A percentile compares a stretch with the other conserved stretches of the same genome.
Conservation (phyloP, 495 filamentous ascomycete genomes). For the Cudoniella acicularis region DNA sequence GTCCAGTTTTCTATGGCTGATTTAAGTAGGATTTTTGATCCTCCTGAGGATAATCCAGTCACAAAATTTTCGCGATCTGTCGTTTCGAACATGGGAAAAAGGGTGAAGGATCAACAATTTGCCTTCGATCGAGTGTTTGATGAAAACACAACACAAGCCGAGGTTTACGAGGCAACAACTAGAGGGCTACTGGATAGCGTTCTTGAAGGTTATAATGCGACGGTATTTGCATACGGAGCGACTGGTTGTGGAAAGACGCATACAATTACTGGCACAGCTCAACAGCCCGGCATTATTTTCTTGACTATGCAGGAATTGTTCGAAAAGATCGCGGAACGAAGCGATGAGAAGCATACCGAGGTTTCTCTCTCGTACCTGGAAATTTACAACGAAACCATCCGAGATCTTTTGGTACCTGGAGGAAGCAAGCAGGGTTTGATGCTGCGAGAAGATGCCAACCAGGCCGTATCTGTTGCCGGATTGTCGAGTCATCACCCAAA, state of each 20-base stretch:
- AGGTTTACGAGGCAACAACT: conserved; percentile 95
- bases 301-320: conserved; percentile 98
- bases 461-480: conserved; percentile 88
- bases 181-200: conserved; percentile 87
- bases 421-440: conserved; percentile 84
- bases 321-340: conserved; percentile 84
- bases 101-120: conserved; percentile 97
- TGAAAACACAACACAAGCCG: conserved; percentile 86
- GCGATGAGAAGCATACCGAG: conserved; percentile 82
- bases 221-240: conserved; percentile 96
- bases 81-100: conserved; percentile 73
- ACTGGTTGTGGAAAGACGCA: conserved; percentile 98
- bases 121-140: conserved; percentile 97
- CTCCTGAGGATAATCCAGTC: conserved; percentile 94
- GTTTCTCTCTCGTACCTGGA: conserved; percentile 94
- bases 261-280: conserved; percentile 91
- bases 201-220: conserved; percentile 96
- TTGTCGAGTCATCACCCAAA: conserved; percentile 86
- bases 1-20: conserved; percentile 17
- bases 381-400: conserved; percentile 99
- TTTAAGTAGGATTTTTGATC: conserved; percentile 80
- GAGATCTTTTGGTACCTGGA: conserved; percentile 84
- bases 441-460: conserved; percentile 91
- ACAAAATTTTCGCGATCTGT: conserved; percentile 83
- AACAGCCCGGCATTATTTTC: conserved; percentile 97